phyloP scores from a whole-genome alignment of 2,329 filamentous ascomycete species.

The Pyrenochaeta sp. region DNA sequence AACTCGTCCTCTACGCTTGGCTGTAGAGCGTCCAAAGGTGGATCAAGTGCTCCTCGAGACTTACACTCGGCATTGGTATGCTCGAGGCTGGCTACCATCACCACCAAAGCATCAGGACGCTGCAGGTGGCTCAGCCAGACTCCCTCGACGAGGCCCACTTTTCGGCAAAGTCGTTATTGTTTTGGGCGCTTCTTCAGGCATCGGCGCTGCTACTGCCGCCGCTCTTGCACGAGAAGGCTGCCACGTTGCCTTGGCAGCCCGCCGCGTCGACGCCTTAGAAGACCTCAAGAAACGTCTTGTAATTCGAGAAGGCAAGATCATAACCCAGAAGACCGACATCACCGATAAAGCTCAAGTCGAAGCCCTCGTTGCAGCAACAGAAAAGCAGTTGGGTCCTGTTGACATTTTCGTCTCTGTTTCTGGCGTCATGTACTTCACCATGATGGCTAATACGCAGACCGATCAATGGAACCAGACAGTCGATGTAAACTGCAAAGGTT shows the following conservation, averaged over 20 bases:
- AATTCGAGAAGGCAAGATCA: constrained; percentile 68
- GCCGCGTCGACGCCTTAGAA: constrained; percentile 74
- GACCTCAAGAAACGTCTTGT: constrained; percentile 69
- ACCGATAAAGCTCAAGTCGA: constrained; percentile 73
- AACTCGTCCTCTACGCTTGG: constrained; percentile 68
- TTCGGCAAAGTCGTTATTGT: constrained; percentile 76
- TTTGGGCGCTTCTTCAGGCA: constrained; percentile 82
- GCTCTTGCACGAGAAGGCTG: constrained; percentile 76
- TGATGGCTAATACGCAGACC: constrained; percentile 79
- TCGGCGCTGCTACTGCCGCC: constrained; percentile 76
- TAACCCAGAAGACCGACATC: constrained; percentile 76
- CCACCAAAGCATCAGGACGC: constrained; percentile 64
- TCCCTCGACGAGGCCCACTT: constrained; percentile 65
- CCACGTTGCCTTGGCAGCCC: constrained; percentile 75
- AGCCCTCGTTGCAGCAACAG: constrained; percentile 67
- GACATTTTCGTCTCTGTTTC: constrained; percentile 84
- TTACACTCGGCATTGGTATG: constrained; percentile 82
- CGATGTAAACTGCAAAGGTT: constrained; percentile 86
- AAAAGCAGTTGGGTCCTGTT: constrained; percentile 71
- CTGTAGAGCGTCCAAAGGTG: constrained; percentile 72
- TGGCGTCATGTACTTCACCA: constrained; percentile 88
- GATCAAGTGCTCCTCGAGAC: constrained; percentile 76
- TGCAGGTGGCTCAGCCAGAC: constrained; percentile 54
- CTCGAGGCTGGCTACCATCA: constrained; percentile 76
- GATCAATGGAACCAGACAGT: constrained; percentile 85